Conservation (phyloP, 495 filamentous ascomycete genomes). For the Diplogelasinospora grovesii region DNA sequence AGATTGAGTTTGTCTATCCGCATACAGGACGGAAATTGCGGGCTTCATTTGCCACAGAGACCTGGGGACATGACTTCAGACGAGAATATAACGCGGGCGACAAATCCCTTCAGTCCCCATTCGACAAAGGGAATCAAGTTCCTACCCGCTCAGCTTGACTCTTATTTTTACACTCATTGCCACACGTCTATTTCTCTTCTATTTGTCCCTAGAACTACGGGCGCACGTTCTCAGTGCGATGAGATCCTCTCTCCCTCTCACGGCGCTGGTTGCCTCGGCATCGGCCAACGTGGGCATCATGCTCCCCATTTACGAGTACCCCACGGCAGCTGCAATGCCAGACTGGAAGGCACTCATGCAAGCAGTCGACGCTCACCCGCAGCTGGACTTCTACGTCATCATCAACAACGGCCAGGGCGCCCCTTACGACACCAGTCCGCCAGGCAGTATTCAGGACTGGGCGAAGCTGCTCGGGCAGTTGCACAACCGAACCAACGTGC, state of each 20-base stretch:
- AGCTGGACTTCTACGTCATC: constrained; percentile 3
- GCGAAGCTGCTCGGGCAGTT: background rate
- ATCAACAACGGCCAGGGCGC: constrained; percentile 7
- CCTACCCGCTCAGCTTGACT: no score
- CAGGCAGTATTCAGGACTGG: constrained; percentile 2
- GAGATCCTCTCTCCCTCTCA: background rate
- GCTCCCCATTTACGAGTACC: constrained; percentile 6
- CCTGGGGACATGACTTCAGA: no score
- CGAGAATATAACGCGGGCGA: no score
- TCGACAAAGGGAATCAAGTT: no score
- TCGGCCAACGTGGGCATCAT: constrained; percentile 3
- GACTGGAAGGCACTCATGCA: constrained; percentile 1
- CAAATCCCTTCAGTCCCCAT: no score
- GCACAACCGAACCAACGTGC: background rate
- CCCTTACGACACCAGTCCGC: background rate
- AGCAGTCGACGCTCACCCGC: background rate
- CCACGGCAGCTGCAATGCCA: background rate
- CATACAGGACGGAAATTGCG: no score
- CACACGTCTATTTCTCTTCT: no score
- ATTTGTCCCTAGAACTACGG: no score
- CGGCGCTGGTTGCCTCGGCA: background rate
- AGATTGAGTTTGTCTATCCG: no score
- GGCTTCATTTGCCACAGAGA: no score
- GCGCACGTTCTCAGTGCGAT: no score
- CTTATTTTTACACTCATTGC: no score